phyloP scores from a whole-genome alignment of 2,329 filamentous ascomycete species.

The Fusarium hostae region DNA sequence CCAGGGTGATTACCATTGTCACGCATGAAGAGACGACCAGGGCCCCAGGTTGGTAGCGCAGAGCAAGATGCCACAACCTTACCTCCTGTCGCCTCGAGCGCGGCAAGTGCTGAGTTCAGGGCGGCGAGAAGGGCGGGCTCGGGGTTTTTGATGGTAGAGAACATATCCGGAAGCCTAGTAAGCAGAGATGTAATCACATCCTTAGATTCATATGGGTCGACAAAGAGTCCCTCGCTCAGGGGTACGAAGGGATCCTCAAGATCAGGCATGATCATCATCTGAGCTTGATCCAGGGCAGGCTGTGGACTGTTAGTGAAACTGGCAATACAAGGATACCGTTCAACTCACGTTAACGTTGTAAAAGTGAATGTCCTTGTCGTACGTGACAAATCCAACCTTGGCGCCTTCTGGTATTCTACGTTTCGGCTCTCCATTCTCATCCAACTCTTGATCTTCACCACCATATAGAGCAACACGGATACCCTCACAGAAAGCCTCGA shows the following conservation, averaged over 20 bases:
- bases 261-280: conserved; percentile 99
- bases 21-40: conserved; percentile 83
- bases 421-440: conserved; percentile 63
- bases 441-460: conserved; percentile 61
- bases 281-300: conserved; percentile 83
- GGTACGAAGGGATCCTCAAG: conserved; percentile 96
- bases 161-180: conserved; percentile 83
- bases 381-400: conserved; percentile 95
- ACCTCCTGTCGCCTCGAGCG: conserved; percentile 86
- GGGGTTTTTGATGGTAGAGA: conserved; percentile 87
- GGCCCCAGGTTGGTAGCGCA: conserved; percentile 91
- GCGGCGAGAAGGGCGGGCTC: conserved; percentile 89
- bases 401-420: conserved; percentile 77
- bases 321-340: neutral
- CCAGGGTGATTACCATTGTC: conserved; percentile 89
- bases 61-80: conserved; percentile 91
- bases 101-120: conserved; percentile 84
- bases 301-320: conserved; percentile 49
- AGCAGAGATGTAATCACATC: conserved; percentile 89
- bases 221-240: conserved; percentile 89
- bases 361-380: conserved; percentile 96
- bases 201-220: conserved; percentile 92
- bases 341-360: conserved; percentile 87
- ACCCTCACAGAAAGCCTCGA: conserved; percentile 90
- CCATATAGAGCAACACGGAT: conserved; percentile 88